Percentiles rank a stretch among this genome's conserved stretches.
Evolutionary conservation across 257 asterid species (phyloP).

Genomic region (Salvia miltiorrhiza): DNA sequence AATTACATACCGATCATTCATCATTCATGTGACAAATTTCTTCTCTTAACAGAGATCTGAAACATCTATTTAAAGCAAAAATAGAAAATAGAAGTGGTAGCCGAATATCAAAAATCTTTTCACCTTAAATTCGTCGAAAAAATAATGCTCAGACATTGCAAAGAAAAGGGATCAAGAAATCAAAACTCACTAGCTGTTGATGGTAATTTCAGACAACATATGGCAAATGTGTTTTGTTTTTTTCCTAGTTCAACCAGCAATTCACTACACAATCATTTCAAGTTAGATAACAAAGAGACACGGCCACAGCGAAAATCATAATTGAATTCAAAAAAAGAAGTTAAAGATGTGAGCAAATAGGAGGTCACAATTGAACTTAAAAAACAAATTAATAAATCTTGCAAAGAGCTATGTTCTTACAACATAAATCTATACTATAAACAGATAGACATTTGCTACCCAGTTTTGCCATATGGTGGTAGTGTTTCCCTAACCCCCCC

Average conservation of each 20-base stretch:
- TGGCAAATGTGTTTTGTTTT: background rate
- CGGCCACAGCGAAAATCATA: background rate
- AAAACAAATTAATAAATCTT: constrained; percentile 26
- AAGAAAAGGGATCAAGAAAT: background rate
- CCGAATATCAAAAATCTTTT: background rate
- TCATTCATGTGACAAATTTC: background rate
- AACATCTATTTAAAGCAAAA: background rate
- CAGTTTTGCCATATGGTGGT: constrained; percentile 11
- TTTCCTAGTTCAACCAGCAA: background rate
- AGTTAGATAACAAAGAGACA: background rate
- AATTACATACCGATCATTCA: background rate
- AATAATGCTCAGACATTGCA: background rate
- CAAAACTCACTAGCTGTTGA: background rate
- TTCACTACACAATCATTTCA: background rate
- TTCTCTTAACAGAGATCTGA: background rate
- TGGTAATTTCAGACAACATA: background rate
- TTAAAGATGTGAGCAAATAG: background rate
- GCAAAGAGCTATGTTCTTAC: background rate
- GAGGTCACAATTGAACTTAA: background rate
- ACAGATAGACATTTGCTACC: constrained; percentile 10
- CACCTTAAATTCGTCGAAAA: no score
- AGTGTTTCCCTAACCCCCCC: constrained; percentile 21
- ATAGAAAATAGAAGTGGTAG: background rate
- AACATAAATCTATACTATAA: constrained; percentile 21
- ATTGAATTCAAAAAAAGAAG: background rate